phyloP scores from a whole-genome alignment of 108 stramenopile genomes.

The Bacterosira constricta region DNA sequence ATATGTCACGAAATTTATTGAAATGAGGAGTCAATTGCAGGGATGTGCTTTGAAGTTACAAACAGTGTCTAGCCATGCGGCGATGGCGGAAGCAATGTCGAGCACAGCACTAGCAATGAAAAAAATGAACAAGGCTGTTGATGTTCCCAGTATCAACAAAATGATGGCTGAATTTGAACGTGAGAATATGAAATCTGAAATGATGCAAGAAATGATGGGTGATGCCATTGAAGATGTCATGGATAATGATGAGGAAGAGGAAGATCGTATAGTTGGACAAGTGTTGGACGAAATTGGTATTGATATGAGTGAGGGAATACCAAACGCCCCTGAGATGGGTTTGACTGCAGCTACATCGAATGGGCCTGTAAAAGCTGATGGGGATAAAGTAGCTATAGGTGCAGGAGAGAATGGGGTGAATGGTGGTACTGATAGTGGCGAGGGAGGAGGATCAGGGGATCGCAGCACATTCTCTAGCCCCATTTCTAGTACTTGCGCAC shows the following conservation, averaged over 20 bases:
- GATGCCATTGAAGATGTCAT: constrained; percentile 95
- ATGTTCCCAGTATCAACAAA: constrained; percentile 91
- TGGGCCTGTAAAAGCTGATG: constrained; percentile 21
- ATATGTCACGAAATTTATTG: constrained; percentile 95
- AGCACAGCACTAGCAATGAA: constrained; percentile 89
- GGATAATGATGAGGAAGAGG: constrained; percentile 91
- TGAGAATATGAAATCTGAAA: constrained; percentile 94
- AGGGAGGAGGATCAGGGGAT: constrained; percentile 54
- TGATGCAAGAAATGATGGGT: constrained; percentile 97
- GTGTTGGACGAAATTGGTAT: constrained; percentile 93
- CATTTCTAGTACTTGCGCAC: too few species aligned
- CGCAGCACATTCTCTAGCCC: too few species aligned
- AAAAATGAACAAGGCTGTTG: constrained; percentile 94
- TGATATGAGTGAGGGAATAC: constrained; percentile 75
- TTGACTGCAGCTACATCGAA: constrained; percentile 33
- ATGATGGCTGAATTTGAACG: constrained; percentile 97
- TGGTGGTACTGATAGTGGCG: constrained; percentile 17
- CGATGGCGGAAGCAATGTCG: constrained; percentile 95
- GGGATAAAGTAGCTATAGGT: constrained; percentile 30
- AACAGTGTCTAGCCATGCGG: constrained; percentile 93
- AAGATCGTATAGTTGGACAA: constrained; percentile 87
- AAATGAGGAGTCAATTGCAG: constrained; percentile 94
- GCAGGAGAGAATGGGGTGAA: not conserved
- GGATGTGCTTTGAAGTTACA: constrained; percentile 93
- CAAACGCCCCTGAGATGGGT: constrained; percentile 68